Evolutionary conservation across 192 early-diverging fungal species (phyloP).

Genomic region (Diversispora epigaea): DNA sequence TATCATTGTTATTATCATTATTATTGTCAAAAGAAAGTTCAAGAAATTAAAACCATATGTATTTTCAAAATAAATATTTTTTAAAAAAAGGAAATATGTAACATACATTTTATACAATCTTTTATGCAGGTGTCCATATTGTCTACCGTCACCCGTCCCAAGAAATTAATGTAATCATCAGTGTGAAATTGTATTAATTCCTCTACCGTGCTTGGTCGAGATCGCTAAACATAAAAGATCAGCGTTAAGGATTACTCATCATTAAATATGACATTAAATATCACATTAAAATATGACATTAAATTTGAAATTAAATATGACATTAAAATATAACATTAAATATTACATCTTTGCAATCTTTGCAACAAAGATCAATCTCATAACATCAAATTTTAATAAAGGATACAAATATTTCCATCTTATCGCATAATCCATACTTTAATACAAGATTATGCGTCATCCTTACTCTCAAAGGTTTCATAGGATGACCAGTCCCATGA

Average conservation of each 20-base stretch:
- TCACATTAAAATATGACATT: neutral
- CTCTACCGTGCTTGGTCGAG: conserved; percentile 77
- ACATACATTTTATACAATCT: conserved; percentile 59
- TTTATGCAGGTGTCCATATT: conserved; percentile 64
- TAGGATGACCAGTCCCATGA: conserved; percentile 86
- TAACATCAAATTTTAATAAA: neutral
- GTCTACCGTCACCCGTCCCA: conserved; percentile 74
- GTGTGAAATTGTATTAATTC: conserved; percentile 94
- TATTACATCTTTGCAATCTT: too few relatives aligned
- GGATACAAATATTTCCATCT: conserved; percentile 77
- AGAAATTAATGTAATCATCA: conserved; percentile 90
- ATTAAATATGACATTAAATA: neutral
- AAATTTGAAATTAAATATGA: neutral
- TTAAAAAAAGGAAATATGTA: neutral
- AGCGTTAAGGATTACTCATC: neutral
- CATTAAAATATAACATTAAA: neutral
- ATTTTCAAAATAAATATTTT: neutral
- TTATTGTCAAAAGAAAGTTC: neutral
- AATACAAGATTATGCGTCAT: conserved; percentile 92
- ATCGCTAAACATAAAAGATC: conserved; percentile 43
- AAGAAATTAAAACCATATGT: neutral
- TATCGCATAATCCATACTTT: conserved; percentile 89
- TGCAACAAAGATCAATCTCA: too few relatives aligned
- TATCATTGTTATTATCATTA: conserved; percentile 25
- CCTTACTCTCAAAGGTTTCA: conserved; percentile 97